Conservation (phyloP, 2,329 filamentous ascomycete genomes). For the Trematosphaeria pertusa region DNA sequence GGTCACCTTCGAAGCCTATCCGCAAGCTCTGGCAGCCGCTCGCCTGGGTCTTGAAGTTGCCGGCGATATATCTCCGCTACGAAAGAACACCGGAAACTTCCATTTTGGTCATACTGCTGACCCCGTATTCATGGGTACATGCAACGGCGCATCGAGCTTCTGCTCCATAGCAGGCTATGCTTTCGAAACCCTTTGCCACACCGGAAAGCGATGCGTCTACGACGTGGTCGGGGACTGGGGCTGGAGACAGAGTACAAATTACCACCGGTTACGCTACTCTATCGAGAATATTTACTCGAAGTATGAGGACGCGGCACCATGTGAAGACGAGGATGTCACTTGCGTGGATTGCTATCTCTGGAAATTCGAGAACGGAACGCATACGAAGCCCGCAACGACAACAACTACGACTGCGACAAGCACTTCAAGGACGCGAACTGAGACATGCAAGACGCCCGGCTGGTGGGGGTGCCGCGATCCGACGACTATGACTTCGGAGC, state of each 20-base stretch:
- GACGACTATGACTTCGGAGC: slow-evolving; percentile 39
- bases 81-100: slow-evolving; percentile 43
- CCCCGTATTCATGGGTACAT: slow-evolving; percentile 47
- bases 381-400: slow-evolving; percentile 27
- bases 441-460: slow-evolving; percentile 46
- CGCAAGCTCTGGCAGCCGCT: slow-evolving; percentile 43
- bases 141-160: slow-evolving; percentile 43
- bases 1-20: slow-evolving; percentile 45
- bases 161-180: slow-evolving; percentile 46
- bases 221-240: slow-evolving; percentile 48
- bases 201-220: slow-evolving; percentile 43
- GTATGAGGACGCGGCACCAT: slow-evolving; percentile 42
- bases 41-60: slow-evolving; percentile 40
- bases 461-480: slow-evolving; percentile 48
- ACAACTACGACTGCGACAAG: slow-evolving; percentile 32
- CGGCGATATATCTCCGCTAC: slow-evolving; percentile 37
- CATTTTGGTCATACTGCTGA: slow-evolving; percentile 47
- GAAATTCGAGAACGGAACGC: slow-evolving; percentile 46
- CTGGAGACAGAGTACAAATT: slow-evolving; percentile 43
- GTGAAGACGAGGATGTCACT: slow-evolving; percentile 41
- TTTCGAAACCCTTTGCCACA: slow-evolving; percentile 46
- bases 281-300: slow-evolving; percentile 45
- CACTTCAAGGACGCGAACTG: slow-evolving; percentile 39
- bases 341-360: slow-evolving; percentile 46
- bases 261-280: slow-evolving; percentile 41